Percentiles rank a stretch among this genome's conserved stretches.
These are phyloP conservation scores for Geotrichum cucujoidarum DNA, from an alignment of 1,139 yeast genomes.

Conservation along the genomic window DNA sequence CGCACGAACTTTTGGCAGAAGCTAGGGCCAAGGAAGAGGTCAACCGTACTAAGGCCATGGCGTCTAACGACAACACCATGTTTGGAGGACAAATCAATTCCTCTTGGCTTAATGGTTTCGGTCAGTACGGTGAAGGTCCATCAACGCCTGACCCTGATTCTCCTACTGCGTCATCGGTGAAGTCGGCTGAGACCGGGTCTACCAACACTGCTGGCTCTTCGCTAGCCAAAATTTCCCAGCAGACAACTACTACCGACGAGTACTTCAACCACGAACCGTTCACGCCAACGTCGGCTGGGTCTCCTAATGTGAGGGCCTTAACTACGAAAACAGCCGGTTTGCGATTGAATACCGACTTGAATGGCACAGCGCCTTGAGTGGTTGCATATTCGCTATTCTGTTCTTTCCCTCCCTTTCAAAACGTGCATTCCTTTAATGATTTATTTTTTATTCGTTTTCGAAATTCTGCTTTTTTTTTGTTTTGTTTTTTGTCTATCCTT, in stretches of 20 bases:
- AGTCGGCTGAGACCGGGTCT: conserved; percentile 29
- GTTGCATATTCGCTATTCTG: too few species aligned
- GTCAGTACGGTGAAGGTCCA: conserved; percentile 6
- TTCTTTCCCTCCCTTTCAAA: too few species aligned
- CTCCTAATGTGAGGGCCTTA: conserved; percentile 20
- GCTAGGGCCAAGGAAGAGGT: conserved; percentile 42
- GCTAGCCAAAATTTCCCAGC: background rate
- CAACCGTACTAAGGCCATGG: conserved; percentile 30
- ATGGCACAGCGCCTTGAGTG: conserved; percentile 1
- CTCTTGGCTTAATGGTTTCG: conserved; percentile 15
- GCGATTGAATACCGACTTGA: conserved; percentile 28
- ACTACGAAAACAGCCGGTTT: conserved; percentile 31
- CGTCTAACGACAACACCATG: conserved; percentile 20
- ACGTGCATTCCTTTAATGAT: background rate
- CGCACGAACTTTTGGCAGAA: conserved; percentile 77
- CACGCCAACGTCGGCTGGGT: background rate
- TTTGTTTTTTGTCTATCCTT: background rate
- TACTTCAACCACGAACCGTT: background rate
- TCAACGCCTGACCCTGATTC: conserved; percentile 25
- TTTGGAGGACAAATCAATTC: conserved; percentile 6
- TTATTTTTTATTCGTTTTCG: too few species aligned
- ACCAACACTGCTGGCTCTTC: conserved; percentile 26
- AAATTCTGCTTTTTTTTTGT: too few species aligned
- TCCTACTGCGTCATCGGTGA: conserved; percentile 23
- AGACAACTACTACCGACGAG: background rate